Percentiles rank a stretch among this genome's conserved stretches.
phyloP scores from a whole-genome alignment of 2,329 filamentous ascomycete species.

The Colletotrichum trifolii region DNA sequence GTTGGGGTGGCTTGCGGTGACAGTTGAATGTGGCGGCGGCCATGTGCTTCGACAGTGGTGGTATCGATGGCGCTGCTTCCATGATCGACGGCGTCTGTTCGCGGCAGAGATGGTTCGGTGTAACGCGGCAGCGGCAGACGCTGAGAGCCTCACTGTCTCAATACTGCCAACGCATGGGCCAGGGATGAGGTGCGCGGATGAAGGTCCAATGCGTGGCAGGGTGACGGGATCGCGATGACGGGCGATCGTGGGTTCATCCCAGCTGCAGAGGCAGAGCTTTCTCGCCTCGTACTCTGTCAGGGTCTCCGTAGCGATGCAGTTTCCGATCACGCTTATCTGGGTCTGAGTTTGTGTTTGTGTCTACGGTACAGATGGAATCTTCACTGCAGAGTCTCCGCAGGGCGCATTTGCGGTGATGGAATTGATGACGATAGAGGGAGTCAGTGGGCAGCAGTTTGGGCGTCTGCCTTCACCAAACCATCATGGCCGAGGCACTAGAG shows the following conservation, averaged over 20 bases:
- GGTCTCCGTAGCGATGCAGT: constrained; percentile 1
- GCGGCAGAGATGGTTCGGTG: constrained; percentile 25
- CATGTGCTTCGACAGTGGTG: constrained; percentile 9
- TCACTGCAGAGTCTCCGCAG: not conserved
- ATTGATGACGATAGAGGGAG: constrained; percentile 9
- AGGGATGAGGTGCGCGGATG: constrained; percentile 23
- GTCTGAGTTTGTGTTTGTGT: not conserved
- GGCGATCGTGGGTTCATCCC: constrained; percentile 23
- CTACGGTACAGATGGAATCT: not conserved
- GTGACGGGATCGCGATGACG: constrained; percentile 26
- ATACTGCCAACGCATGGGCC: not conserved
- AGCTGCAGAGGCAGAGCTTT: not conserved
- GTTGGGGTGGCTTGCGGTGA: constrained; percentile 27
- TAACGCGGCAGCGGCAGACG: constrained; percentile 13
- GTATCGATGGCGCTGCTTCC: not conserved
- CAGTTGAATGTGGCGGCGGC: constrained; percentile 16
- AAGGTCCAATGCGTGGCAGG: constrained; percentile 7
- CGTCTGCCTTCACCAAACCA: not conserved
- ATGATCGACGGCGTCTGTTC: constrained; percentile 24
- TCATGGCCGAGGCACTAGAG: constrained; percentile 16
- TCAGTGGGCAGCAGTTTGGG: constrained; percentile 1
- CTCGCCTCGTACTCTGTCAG: not conserved
- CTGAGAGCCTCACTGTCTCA: constrained; percentile 18
- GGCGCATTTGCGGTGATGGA: constrained; percentile 18
- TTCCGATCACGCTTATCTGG: not conserved